Evolutionary conservation across 1,284 basidiomycete species (phyloP).

Genomic region (Apiotrichum laibachii): DNA sequence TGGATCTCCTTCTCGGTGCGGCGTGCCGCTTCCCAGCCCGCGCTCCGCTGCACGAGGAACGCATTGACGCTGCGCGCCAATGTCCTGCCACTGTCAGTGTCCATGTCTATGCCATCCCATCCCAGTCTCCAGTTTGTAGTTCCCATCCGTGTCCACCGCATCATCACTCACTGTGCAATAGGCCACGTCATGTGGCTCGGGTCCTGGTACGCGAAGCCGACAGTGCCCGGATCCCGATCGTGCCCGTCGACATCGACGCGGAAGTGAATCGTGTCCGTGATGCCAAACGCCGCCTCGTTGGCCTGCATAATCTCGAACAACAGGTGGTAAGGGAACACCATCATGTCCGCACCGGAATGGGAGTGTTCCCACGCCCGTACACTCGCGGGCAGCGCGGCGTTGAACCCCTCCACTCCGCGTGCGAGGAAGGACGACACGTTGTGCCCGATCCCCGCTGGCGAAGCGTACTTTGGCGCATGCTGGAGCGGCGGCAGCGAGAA

Average conservation of each 20-base stretch:
- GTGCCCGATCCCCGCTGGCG: conserved; percentile 1
- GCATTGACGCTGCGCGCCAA: conserved; percentile 6
- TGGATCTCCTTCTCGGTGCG: conserved; percentile 1
- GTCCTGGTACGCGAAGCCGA: conserved; percentile 3
- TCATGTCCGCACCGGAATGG: background rate
- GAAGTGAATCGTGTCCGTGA: background rate
- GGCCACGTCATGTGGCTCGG: conserved; percentile 4
- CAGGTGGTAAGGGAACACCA: conserved; percentile 1
- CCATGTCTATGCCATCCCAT: too few species aligned
- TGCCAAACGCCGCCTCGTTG: background rate
- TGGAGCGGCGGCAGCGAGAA: background rate
- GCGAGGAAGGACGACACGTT: background rate
- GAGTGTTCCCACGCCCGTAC: background rate
- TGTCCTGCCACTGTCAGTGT: background rate
- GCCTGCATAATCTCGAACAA: background rate
- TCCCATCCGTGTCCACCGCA: too few species aligned
- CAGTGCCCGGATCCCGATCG: background rate
- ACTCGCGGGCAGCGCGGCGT: background rate
- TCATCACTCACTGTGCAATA: background rate
- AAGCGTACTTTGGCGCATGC: conserved; percentile 4
- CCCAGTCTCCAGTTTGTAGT: too few species aligned
- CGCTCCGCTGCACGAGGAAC: conserved; percentile 3
- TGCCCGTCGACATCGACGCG: background rate
- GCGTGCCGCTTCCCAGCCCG: background rate
- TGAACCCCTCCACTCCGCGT: background rate